Percentiles rank a stretch among this genome's conserved stretches.
Evolutionary conservation across 164 flowering plant genomes (phyloP).

Genomic region (Tetrastigma voinierianum): DNA sequence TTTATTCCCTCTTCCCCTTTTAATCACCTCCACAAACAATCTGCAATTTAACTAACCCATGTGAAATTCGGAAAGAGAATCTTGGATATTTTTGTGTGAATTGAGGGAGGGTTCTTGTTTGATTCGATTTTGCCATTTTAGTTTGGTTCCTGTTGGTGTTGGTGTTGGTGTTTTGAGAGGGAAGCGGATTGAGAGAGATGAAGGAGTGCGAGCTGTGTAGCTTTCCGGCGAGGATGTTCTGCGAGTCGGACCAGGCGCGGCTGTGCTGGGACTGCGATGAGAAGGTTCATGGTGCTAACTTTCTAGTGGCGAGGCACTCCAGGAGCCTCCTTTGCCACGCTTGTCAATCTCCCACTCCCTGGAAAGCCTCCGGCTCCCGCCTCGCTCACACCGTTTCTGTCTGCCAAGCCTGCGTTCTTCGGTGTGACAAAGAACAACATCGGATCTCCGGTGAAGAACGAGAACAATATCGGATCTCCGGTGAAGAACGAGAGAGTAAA

Average conservation of each 20-base stretch:
- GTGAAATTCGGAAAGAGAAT: too few relatives aligned
- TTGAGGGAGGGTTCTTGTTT: too few relatives aligned
- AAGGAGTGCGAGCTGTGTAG: constrained; percentile 64
- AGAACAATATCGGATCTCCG: background rate
- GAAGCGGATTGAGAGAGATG: background rate
- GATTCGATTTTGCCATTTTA: too few relatives aligned
- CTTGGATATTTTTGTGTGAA: too few relatives aligned
- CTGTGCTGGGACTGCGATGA: constrained; percentile 79
- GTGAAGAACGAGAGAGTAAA: background rate
- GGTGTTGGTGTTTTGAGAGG: too few relatives aligned
- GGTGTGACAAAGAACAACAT: background rate
- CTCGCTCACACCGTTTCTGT: constrained; percentile 50
- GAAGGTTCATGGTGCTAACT: constrained; percentile 78
- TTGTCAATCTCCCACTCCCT: constrained; percentile 65
- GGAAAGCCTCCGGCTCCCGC: constrained; percentile 65
- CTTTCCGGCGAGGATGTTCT: constrained; percentile 49
- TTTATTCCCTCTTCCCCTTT: too few relatives aligned
- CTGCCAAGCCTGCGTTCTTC: constrained; percentile 36
- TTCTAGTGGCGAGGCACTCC: constrained; percentile 62
- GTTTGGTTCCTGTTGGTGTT: too few relatives aligned
- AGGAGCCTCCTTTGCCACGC: constrained; percentile 54
- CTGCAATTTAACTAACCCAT: too few relatives aligned
- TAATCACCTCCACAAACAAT: too few relatives aligned
- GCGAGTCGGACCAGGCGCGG: constrained; percentile 78
- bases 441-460: background rate